Evolutionary conservation across 192 early-diverging fungal genomes (phyloP).

Genomic region (Coemansia sp.): DNA sequence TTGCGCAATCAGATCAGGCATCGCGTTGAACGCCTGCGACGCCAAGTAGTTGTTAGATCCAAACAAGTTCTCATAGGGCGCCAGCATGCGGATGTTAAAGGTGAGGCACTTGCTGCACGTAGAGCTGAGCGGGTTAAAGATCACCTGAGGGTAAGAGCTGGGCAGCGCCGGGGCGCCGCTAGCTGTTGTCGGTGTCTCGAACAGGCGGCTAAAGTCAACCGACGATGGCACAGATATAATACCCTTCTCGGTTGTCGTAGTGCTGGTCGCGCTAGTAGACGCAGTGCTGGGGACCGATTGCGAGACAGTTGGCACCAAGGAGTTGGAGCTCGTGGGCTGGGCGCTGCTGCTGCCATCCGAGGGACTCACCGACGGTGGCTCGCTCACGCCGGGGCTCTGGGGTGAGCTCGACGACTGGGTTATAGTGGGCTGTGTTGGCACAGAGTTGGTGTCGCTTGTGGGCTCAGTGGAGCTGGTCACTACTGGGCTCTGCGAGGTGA

Average conservation of each 20-base stretch:
- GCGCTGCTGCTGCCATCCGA: not conserved
- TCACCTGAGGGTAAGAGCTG: slow-evolving; percentile 22
- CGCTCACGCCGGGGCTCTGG: not conserved
- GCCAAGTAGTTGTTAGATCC: slow-evolving; percentile 48
- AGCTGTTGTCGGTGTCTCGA: slow-evolving; percentile 13
- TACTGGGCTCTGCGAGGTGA: too few species aligned
- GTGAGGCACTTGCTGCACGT: slow-evolving; percentile 46
- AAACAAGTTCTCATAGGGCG: slow-evolving; percentile 48
- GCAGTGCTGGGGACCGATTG: not conserved
- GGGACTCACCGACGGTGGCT: not conserved
- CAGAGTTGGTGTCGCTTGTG: not conserved
- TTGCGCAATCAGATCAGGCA: slow-evolving; percentile 33
- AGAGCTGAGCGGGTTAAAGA: slow-evolving; percentile 30
- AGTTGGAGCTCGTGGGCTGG: not conserved
- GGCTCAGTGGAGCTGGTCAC: too few species aligned
- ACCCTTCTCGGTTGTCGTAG: slow-evolving; percentile 19
- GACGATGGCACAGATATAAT: slow-evolving; percentile 39
- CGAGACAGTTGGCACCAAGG: not conserved
- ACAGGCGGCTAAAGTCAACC: slow-evolving; percentile 42
- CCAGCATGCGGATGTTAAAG: slow-evolving; percentile 41
- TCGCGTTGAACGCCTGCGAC: slow-evolving; percentile 39
- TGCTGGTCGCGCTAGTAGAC: not conserved
- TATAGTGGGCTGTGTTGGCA: not conserved
- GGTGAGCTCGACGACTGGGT: not conserved
- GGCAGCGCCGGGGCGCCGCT: not conserved